phyloP scores from a whole-genome alignment of 2,329 filamentous ascomycete genomes.

The Lomentospora prolificans region DNA sequence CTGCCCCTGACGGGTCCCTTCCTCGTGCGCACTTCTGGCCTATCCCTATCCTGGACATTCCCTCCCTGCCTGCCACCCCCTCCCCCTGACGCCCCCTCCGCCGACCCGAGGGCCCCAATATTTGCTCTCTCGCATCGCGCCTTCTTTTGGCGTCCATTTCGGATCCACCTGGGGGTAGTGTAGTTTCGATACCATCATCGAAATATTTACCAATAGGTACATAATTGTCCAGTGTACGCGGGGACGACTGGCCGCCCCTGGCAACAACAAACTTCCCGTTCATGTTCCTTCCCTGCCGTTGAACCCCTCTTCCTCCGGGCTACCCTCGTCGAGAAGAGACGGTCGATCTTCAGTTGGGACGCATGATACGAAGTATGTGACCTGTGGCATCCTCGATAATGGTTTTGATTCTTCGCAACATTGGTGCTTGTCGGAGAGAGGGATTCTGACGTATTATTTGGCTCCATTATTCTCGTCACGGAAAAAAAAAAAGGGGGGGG shows the following conservation, averaged over 20 bases:
- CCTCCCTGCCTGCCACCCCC: not conserved
- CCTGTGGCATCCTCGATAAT: not conserved
- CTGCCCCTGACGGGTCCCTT: constrained; percentile 2
- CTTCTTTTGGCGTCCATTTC: not conserved
- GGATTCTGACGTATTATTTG: not conserved
- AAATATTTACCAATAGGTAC: too few species aligned
- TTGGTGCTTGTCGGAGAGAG: not conserved
- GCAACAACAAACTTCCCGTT: too few species aligned
- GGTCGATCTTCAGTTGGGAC: too few species aligned
- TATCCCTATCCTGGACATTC: not conserved
- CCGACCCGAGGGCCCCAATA: not conserved
- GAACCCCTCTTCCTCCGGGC: too few species aligned
- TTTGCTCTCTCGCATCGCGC: not conserved
- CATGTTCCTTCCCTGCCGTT: too few species aligned
- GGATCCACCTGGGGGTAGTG: too few species aligned
- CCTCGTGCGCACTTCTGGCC: not conserved
- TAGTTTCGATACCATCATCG: too few species aligned
- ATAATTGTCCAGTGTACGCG: too few species aligned
- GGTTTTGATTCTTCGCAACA: not conserved
- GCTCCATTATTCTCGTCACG: not conserved
- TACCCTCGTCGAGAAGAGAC: too few species aligned
- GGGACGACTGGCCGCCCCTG: too few species aligned
- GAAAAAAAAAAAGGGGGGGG: too few species aligned
- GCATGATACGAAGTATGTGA: too few species aligned
- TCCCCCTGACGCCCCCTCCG: not conserved